Percentiles rank a stretch among this genome's conserved stretches.
Evolutionary conservation across 345 rosid genomes (phyloP).

Genomic region (Schrenkiella parvula): DNA sequence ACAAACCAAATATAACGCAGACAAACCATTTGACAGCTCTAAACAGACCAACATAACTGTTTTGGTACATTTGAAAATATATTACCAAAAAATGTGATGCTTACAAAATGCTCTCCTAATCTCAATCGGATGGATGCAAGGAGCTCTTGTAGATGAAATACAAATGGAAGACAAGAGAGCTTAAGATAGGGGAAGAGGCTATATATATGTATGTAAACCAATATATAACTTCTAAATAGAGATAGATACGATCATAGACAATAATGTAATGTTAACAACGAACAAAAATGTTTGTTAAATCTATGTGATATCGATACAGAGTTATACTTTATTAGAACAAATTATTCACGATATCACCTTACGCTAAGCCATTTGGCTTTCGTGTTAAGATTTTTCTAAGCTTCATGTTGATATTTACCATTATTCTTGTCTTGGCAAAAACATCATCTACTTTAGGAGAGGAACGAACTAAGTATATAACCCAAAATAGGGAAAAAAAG

Average conservation of each 20-base stretch:
- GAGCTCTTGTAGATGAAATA: neutral
- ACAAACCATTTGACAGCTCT: no score
- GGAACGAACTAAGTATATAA: constrained; percentile 26
- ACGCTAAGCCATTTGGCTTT: constrained; percentile 15
- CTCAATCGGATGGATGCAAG: neutral
- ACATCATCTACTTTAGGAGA: constrained; percentile 33
- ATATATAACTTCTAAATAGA: neutral
- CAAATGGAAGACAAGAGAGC: neutral
- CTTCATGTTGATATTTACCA: neutral
- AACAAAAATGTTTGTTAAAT: neutral
- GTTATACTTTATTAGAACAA: neutral
- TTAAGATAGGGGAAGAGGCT: neutral
- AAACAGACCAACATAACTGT: neutral
- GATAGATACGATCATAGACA: neutral
- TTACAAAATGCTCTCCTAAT: neutral
- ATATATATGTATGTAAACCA: neutral
- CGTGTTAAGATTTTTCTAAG: constrained; percentile 7
- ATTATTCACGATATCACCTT: neutral
- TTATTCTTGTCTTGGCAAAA: constrained; percentile 32
- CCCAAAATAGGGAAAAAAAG: constrained; percentile 13
- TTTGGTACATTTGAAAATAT: neutral
- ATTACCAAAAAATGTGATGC: neutral
- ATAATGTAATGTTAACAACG: neutral
- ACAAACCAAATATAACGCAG: no score
- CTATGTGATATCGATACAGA: neutral